Evolutionary conservation across 768 basidiomycete species (phyloP).

Genomic region (Daedalea quercina): DNA sequence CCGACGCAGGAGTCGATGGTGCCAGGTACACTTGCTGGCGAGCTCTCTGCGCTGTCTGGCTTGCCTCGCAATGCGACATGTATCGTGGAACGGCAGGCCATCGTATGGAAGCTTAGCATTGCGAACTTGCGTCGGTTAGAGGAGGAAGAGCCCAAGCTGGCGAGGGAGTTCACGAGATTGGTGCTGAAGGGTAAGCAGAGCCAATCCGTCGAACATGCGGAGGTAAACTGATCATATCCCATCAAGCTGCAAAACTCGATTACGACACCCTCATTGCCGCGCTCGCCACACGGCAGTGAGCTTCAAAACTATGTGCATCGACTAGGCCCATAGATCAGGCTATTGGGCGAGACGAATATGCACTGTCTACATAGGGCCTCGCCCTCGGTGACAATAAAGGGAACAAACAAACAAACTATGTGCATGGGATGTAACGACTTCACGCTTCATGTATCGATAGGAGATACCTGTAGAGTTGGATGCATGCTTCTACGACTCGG

Average conservation of each 20-base stretch:
- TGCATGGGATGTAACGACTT: too few species aligned
- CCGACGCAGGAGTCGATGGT: constrained; percentile 88
- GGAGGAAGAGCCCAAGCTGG: constrained; percentile 57
- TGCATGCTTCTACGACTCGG: too few species aligned
- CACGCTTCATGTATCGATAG: too few species aligned
- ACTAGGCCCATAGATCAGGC: too few species aligned
- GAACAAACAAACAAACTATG: too few species aligned
- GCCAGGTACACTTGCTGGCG: constrained; percentile 87
- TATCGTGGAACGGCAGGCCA: constrained; percentile 67
- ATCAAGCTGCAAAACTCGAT: constrained; percentile 55
- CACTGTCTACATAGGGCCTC: too few species aligned
- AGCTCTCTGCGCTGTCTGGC: constrained; percentile 78
- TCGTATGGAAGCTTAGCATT: constrained; percentile 74
- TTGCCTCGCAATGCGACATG: constrained; percentile 82
- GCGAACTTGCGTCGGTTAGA: constrained; percentile 58
- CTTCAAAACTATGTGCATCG: too few species aligned
- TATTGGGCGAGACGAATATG: too few species aligned
- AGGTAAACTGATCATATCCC: too few species aligned
- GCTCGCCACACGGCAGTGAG: constrained; percentile 35
- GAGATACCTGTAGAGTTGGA: too few species aligned
- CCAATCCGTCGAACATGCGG: too few species aligned
- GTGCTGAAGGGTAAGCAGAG: constrained; percentile 69
- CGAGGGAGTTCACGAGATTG: constrained; percentile 57
- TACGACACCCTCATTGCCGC: constrained; percentile 56
- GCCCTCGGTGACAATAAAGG: too few species aligned